Base-by-base conservation (phyloP, 2,329 filamentous ascomycete genomes). In the Elsinoe batatas region DNA sequence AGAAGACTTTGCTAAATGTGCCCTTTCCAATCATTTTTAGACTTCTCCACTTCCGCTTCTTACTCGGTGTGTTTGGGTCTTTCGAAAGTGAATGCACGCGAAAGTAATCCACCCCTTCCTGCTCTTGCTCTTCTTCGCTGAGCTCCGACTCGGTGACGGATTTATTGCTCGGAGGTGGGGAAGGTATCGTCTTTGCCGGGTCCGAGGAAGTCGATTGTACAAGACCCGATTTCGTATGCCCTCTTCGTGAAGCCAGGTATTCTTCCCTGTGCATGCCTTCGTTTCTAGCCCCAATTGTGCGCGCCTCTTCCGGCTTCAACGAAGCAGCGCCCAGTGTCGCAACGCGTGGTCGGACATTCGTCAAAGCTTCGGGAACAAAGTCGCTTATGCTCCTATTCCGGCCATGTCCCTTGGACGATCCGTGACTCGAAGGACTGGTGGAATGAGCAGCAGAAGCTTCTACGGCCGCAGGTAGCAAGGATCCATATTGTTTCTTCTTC, bases 1-100 rank as follows among this genome's bases (percentile, higher is more conserved):
- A 76, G 72, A 94, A 85, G 17, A 98, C 93, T 65, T 88, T 88
- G 68, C 91, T 96, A 69, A 98, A 98, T 0, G 93, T 96, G 36
- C 93, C 93, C 64, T 95, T 88, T 4, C 93, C 93, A 5, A 98
- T 79, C 61, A 84, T 75, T 57, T 87, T 85, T 37, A 98, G 72
- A 11, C 85, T 86, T 61, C 87, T 81, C 83, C 93, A 98, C 56
- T 85, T 82, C 17, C 82, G 77, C 67, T 91, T 90, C 61, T 81
- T 88, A 74, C 76, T 26, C 88, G 65, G 90, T 93, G 59, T 83
- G 82, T 61, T 90, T 66, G 47, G 73, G 15, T 44, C n/a, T 6
- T 11, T 15, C 1, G 47, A 20, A 26, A 51, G 36, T 72, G 46
- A 72, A 44, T 75, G 72, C 54, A 74, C 72, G 30, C 71, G 70